These are phyloP conservation scores for Agarophyton chilense DNA, from an alignment of 23 red algal species.

Conservation along the genomic window DNA sequence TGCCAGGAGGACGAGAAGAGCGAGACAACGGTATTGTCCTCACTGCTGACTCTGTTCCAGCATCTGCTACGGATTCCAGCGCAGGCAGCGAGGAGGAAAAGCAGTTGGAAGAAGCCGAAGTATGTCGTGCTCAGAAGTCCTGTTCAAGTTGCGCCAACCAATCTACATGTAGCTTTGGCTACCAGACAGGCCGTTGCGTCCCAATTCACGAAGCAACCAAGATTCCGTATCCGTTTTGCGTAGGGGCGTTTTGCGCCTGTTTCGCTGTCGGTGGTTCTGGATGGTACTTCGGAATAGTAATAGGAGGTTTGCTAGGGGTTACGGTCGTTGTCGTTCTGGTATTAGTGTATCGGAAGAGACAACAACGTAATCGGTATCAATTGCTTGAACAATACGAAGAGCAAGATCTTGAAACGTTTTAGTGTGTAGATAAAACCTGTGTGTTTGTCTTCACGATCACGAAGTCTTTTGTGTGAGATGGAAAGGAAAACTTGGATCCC, in stretches of 20 bases:
- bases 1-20: constrained; percentile 2
- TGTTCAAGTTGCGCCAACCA: constrained; percentile 32
- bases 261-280: constrained; percentile 40
- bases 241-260: constrained; percentile 45
- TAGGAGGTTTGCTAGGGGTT: constrained; percentile 32
- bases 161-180: constrained; percentile 43
- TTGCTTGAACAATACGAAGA: constrained; percentile 41
- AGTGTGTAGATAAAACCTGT: neutral
- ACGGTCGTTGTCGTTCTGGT: constrained; percentile 18
- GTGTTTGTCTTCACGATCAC: too few relatives aligned
- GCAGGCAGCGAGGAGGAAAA: neutral
- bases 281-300: constrained; percentile 61
- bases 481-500: too few relatives aligned
- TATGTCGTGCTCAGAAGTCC: constrained; percentile 24
- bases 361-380: constrained; percentile 46
- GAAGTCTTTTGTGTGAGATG: too few relatives aligned
- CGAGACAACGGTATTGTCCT: neutral
- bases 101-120: constrained; percentile 33
- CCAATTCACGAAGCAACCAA: constrained; percentile 33
- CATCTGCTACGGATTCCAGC: constrained; percentile 1
- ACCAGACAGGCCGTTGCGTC: constrained; percentile 45
- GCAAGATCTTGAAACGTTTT: constrained; percentile 64
- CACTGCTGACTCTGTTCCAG: constrained; percentile 41
- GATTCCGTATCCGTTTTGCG: constrained; percentile 50
- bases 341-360: constrained; percentile 24